Conservation (phyloP, 2,329 filamentous ascomycete species). For the Pyricularia sp. region DNA sequence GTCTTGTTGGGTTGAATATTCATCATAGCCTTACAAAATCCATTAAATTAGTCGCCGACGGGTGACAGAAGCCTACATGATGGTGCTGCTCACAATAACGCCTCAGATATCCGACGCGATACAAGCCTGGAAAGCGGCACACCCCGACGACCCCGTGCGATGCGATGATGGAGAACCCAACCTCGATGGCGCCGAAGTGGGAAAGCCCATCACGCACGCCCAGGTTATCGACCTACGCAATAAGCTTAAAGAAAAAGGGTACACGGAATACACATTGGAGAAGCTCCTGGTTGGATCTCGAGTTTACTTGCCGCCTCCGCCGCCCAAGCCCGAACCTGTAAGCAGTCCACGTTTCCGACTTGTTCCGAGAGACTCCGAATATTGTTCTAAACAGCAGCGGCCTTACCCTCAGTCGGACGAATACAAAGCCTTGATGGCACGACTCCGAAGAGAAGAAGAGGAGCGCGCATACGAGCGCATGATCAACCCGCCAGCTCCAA, state of each 20-base stretch:
- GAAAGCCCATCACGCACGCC: conserved; percentile 61
- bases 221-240: conserved; percentile 58
- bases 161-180: conserved; percentile 29
- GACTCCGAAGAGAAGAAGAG: conserved; percentile 76
- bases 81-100: conserved; percentile 76
- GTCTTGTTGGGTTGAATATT: neutral
- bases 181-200: conserved; percentile 40
- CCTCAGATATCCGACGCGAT: conserved; percentile 56
- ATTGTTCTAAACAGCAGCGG: neutral
- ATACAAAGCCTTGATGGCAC: conserved; percentile 81
- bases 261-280: conserved; percentile 47
- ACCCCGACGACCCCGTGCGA: conserved; percentile 5
- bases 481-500: conserved; percentile 47
- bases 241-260: conserved; percentile 28
- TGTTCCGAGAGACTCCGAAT: neutral
- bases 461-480: conserved; percentile 74
- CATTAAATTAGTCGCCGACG: neutral
- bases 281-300: conserved; percentile 60
- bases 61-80: conserved; percentile 22
- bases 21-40: neutral
- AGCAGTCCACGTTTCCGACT: conserved; percentile 17
- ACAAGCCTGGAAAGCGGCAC: conserved; percentile 15
- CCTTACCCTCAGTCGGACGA: conserved; percentile 52
- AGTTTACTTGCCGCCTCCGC: conserved; percentile 71
- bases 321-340: conserved; percentile 70